Evolutionary conservation across 805 yeast genomes (phyloP), one percentile per base, ranked within the genome.

Genomic region (Pichia gijzeniarum): DNA sequence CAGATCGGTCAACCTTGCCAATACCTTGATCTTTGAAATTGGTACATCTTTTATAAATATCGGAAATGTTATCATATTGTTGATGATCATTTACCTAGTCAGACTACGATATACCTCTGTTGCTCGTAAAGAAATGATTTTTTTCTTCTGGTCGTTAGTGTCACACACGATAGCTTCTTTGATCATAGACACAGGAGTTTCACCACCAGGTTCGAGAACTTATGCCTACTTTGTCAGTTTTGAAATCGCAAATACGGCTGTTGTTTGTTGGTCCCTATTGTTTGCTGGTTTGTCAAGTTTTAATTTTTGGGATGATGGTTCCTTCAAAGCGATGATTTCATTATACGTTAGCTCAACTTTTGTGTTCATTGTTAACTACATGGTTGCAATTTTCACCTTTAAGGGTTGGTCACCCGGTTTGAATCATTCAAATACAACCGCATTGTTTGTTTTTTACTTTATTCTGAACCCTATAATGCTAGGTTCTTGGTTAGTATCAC

Each of bases 271-370:
- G 70, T 65, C 84, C 35, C 62, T 91, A 43, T 67, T 85, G 59
- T 69, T 79, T 43, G 82, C 83, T 49, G 96, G 97, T 4, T 59
- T 93, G 4, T 64, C 89, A 17, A 90, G 91, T 17, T 88, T 88
- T 62, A 93, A 89, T 62, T 65, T 90, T 31, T 93, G 96, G 95
- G 97, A 90, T 62, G 99, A 91, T 63, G 97, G 97, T 17, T 83
- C 96, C 1, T 58, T 62, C 16, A 69, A 60, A 47, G 80, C 95
- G 1, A 73, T 86, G 71, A 65, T 77, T 61, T 58, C 71, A 3
- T 62, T 85, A 35, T 70, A 87, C 48, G 41, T 72, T 3, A 53
- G 77, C 1, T 70, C 87, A n/a, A 41, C 71, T 1, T 53, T 67
- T 1, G 79, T 86, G 58, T 89, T 87, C 56, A 68, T 72, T 1